phyloP scores from a whole-genome alignment of 495 filamentous ascomycete genomes.

The Chaetomium cochliodes region DNA sequence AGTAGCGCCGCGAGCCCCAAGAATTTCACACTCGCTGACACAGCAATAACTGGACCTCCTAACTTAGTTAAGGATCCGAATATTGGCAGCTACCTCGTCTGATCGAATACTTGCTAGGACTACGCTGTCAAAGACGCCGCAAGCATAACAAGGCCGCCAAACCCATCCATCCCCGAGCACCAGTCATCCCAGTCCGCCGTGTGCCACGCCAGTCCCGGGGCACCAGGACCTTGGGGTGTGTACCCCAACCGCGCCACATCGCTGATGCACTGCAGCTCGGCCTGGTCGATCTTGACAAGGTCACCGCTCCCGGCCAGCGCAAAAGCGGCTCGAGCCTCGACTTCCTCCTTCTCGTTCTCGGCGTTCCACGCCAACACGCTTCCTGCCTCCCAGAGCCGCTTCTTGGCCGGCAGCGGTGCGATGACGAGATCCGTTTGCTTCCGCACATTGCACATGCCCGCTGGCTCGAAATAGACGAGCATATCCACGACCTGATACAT shows the following conservation, averaged over 20 bases:
- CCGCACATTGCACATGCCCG: conserved; percentile 39
- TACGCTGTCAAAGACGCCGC: conserved; percentile 5
- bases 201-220: conserved; percentile 6
- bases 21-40: no score
- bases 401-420: conserved; percentile 48
- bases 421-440: conserved; percentile 39
- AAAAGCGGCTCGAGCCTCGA: not conserved
- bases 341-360: not conserved
- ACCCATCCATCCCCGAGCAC: conserved; percentile 44
- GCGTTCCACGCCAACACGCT: conserved; percentile 27
- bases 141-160: conserved; percentile 11
- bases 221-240: conserved; percentile 20
- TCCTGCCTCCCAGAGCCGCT: conserved; percentile 50
- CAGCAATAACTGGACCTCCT: no score
- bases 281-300: not conserved
- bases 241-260: not conserved
- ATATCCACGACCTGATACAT: conserved; percentile 46
- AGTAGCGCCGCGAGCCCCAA: no score
- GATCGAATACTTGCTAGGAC: not conserved
- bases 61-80: no score
- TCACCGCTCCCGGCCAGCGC: conserved; percentile 3
- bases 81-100: no score
- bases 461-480: conserved; percentile 49
- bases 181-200: conserved; percentile 42
- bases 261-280: not conserved